Evolutionary conservation across 345 rosid genomes (phyloP), one percentile per base, ranked within the genome.

Genomic region (Boechera divaricarpa): DNA sequence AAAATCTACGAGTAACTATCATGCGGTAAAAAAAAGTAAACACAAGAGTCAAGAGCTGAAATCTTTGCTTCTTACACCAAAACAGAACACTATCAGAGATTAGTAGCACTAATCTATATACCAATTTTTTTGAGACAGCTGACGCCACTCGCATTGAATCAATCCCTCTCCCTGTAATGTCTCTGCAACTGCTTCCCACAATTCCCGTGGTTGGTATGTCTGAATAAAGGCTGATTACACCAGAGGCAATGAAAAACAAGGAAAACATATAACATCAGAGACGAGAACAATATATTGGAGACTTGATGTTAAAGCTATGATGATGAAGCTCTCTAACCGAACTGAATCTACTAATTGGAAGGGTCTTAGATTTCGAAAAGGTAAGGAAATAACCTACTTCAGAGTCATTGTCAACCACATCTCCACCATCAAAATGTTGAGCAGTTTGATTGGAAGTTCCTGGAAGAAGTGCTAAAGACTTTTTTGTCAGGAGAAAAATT

Each of bases 381-480:
- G 53, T 1, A 62, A 54, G 52, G 59, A 16, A 47, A 13, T 38
- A 56, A 33, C 67, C 5, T 77, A 77, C 81, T 41, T 71, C 33
- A 56, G 18, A 39, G 26, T 12, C 44, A 54, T 45, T 70, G 71
- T 70, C 31, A 35, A 53, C 49, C 31, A 61, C 71, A 62, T 61
- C 69, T 24, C 73, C 68, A 75, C 53, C 74, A 33, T 76, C 70
- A 70, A 6, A 54, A 12, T 16, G 61, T 12, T 64, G 18, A 69
- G 75, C 42, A 62, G 64, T 42, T 64, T 64, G 69, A 60, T 0
- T 45, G 5, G 77, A 78, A 33, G 59, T 41, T n/a, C 74, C 77
- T n/a, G 77, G 81, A 67, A 73, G 57, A 26, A 49, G 42, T 72
- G 78, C 69, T 61, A 58, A 1, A 39, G 77, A 33, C 52, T 59